Conservation (phyloP, 2,329 filamentous ascomycete genomes). For the Dactylellina parvicollis region DNA sequence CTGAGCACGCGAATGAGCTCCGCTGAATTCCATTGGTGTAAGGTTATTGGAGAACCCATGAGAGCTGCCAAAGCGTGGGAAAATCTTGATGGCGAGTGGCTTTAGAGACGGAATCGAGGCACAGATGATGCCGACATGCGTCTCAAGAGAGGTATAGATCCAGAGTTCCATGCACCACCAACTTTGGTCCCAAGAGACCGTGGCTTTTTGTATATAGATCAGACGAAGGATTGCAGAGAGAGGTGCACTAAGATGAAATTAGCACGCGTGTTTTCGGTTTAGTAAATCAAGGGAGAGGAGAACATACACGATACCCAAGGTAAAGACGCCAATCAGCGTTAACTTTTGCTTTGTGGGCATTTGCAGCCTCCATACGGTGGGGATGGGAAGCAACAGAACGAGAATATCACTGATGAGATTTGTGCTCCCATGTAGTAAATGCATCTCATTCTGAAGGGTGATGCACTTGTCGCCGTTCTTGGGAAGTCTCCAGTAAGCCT, state of each 20-base stretch:
- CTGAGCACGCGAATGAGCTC: constrained; percentile 38
- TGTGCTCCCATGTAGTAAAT: constrained; percentile 68
- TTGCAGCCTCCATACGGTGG: constrained; percentile 64
- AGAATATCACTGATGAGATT: constrained; percentile 71
- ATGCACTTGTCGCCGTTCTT: constrained; percentile 62
- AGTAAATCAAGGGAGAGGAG: constrained; percentile 47
- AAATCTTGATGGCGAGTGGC: constrained; percentile 63
- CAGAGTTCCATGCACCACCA: constrained; percentile 51
- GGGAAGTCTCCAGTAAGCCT: constrained; percentile 59
- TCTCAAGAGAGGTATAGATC: constrained; percentile 61
- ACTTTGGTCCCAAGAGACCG: constrained; percentile 41
- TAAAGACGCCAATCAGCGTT: constrained; percentile 65
- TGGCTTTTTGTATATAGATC: constrained; percentile 47
- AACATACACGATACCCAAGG: constrained; percentile 65
- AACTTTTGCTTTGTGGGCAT: constrained; percentile 65
- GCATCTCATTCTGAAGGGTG: constrained; percentile 64
- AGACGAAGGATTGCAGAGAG: constrained; percentile 42
- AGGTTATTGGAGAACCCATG: constrained; percentile 15
- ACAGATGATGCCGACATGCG: constrained; percentile 66
- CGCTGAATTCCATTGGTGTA: constrained; percentile 43
- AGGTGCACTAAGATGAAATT: constrained; percentile 26
- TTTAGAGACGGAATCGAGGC: constrained; percentile 66
- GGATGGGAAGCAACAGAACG: constrained; percentile 67
- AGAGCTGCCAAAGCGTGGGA: constrained; percentile 58
- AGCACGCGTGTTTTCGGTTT: neutral